Conservation (phyloP, 257 asterid species). For the Nicotiana undulata region DNA sequence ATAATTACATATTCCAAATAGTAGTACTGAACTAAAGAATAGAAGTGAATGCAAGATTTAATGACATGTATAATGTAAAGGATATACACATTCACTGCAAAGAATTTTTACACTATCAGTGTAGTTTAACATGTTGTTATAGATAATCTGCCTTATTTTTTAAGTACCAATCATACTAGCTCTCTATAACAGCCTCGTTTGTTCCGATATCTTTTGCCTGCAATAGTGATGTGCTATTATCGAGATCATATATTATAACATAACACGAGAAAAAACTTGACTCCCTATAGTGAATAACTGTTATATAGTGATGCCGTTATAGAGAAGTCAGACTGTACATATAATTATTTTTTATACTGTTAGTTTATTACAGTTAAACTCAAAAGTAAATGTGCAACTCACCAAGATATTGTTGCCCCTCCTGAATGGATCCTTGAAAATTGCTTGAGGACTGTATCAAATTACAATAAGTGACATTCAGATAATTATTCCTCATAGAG, state of each 20-base stretch:
- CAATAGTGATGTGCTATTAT: too few relatives aligned
- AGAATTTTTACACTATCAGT: neutral
- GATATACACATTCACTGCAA: neutral
- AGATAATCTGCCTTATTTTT: neutral
- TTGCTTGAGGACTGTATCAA: slow-evolving; percentile 81
- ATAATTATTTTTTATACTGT: neutral
- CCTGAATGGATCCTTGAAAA: slow-evolving; percentile 94
- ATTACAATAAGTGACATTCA: neutral
- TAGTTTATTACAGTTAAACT: neutral
- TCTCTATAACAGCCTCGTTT: too few relatives aligned
- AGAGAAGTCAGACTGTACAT: neutral
- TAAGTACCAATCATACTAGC: neutral
- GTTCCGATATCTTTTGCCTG: too few relatives aligned
- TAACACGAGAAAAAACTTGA: too few relatives aligned
- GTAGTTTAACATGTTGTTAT: neutral
- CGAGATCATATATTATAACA: too few relatives aligned
- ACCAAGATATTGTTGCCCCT: slow-evolving; percentile 96
- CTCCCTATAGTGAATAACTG: too few relatives aligned
- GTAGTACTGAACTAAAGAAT: too few relatives aligned
- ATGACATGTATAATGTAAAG: neutral
- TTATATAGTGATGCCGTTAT: too few relatives aligned
- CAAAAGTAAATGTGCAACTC: slow-evolving; percentile 1
- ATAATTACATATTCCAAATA: neutral
- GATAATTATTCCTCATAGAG: neutral
- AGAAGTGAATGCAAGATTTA: neutral